These are phyloP conservation scores for Marchantia polymorpha DNA, from an alignment of 225 moss, liverwort and hornwort species.

Conservation along the genomic window DNA sequence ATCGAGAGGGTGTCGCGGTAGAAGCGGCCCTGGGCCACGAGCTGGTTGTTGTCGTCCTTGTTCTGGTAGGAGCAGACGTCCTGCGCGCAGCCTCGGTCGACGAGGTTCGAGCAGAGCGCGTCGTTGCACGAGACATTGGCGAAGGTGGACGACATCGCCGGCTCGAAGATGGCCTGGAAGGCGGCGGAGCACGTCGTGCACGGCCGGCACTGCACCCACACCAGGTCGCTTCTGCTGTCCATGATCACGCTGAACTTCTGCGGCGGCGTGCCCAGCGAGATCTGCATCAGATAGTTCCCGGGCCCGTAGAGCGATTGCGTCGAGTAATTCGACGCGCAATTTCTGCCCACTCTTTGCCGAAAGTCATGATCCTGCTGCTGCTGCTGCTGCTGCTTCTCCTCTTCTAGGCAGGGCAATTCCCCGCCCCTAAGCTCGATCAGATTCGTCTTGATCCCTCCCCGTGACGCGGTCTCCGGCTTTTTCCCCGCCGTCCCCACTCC, in stretches of 20 bases:
- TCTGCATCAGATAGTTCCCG: conserved; percentile 30
- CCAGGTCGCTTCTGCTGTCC: conserved; percentile 38
- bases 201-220: conserved; percentile 41
- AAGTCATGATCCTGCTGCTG: neutral
- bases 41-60: conserved; percentile 9
- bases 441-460: conserved; percentile 14
- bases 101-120: conserved; percentile 1
- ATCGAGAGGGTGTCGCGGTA: conserved; percentile 1
- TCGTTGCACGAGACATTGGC: conserved; percentile 23
- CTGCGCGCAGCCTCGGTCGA: neutral
- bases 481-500: neutral
- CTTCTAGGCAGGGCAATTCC: neutral
- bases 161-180: conserved; percentile 27
- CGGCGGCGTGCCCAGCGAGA: conserved; percentile 34
- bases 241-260: conserved; percentile 37
- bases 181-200: conserved; percentile 23
- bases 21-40: neutral
- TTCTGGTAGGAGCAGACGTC: neutral
- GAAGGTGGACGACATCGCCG: conserved; percentile 27
- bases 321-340: neutral
- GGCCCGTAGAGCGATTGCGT: conserved; percentile 14
- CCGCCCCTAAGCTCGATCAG: conserved; percentile 9
- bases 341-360: neutral
- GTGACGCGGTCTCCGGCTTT: neutral
- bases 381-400: neutral